Evolutionary conservation across 1,284 basidiomycete species (phyloP), one percentile per base, ranked within the genome.

Genomic region (Marasmius tenuissimus): DNA sequence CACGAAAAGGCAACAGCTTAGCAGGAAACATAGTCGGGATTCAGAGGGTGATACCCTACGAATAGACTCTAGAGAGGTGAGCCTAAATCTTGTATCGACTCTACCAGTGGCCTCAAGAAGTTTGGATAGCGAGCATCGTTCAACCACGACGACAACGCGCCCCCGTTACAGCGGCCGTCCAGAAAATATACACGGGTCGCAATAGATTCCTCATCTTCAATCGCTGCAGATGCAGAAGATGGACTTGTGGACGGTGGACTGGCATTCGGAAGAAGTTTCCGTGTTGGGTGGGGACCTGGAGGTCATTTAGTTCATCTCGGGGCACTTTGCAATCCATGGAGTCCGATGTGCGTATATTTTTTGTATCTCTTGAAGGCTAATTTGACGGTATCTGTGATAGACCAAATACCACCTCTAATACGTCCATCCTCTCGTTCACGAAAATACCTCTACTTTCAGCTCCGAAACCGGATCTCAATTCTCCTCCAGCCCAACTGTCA

Each of bases 261-360:
- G 49, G 83, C 91, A 4, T 79, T 96, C 60, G 96, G 95, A 16
- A 85, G 95, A 34, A 94, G 93, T 22, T 98, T 96, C 76, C 85
- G 96, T 55, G 93, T 92, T 5, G 89, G 93, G 2, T 98, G 95
- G 94, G 94, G 96, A 14, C 91, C 93, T 0, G 84, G 86, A 52
- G 94, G 93, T 1, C 81, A 79, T 51, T 72, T 97, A 16, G 88
- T 89, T 33, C 91, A 96, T 76, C 76, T 92, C 20, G 94, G 93
- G 27, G 80, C 81, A 61, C 74, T 96, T 50, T 89, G 88, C 71
- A 81, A 82, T 1, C 85, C 87, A 8, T 75, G 67, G 6, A 75
- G 77, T 61, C 73, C 76, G 61, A 67, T 75, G 85, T 88, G 71
- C 68, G 86, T 76, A 12, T 48, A 61, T n/a, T 20, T 57, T 37